These are phyloP conservation scores for Phragmites australis DNA, from an alignment of 176 grass and related monocot genomes.

Conservation along the genomic window DNA sequence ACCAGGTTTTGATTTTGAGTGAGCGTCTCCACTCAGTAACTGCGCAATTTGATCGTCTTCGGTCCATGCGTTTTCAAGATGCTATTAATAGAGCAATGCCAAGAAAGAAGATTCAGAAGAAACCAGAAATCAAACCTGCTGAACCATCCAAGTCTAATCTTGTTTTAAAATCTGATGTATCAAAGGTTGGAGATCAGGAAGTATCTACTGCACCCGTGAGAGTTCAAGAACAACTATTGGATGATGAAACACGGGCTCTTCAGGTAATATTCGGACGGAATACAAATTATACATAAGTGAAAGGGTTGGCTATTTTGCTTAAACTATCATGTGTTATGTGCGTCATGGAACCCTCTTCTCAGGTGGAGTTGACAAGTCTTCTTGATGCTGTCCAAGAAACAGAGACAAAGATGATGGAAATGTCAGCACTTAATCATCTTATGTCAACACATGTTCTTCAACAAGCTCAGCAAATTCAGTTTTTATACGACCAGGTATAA, in stretches of 20 bases:
- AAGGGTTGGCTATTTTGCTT: not conserved
- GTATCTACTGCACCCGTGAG: slow-evolving; percentile 53
- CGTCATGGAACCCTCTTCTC: slow-evolving; percentile 23
- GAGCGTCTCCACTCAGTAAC: slow-evolving; percentile 82
- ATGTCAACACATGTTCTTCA: slow-evolving; percentile 96
- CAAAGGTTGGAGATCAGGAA: slow-evolving; percentile 56
- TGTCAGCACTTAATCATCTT: slow-evolving; percentile 92
- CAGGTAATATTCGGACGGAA: slow-evolving; percentile 51
- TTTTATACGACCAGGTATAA: slow-evolving; percentile 84
- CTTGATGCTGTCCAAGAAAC: slow-evolving; percentile 91
- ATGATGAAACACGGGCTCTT: slow-evolving; percentile 82
- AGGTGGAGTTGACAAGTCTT: slow-evolving; percentile 83
- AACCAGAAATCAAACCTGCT: slow-evolving; percentile 51
- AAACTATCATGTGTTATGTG: slow-evolving; percentile 1
- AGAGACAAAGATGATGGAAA: slow-evolving; percentile 97
- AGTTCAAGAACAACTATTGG: slow-evolving; percentile 87
- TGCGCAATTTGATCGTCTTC: slow-evolving; percentile 77
- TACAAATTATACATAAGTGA: slow-evolving; percentile 4
- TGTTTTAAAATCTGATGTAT: slow-evolving; percentile 53
- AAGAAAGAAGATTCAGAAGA: slow-evolving; percentile 78
- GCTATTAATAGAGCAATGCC: slow-evolving; percentile 81
- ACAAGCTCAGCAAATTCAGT: slow-evolving; percentile 89
- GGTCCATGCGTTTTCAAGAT: slow-evolving; percentile 88
- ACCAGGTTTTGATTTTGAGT: slow-evolving; percentile 90
- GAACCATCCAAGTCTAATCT: slow-evolving; percentile 47